Conservation (phyloP, 352 stramenopile species). For the Nothophytophthora sp. region DNA sequence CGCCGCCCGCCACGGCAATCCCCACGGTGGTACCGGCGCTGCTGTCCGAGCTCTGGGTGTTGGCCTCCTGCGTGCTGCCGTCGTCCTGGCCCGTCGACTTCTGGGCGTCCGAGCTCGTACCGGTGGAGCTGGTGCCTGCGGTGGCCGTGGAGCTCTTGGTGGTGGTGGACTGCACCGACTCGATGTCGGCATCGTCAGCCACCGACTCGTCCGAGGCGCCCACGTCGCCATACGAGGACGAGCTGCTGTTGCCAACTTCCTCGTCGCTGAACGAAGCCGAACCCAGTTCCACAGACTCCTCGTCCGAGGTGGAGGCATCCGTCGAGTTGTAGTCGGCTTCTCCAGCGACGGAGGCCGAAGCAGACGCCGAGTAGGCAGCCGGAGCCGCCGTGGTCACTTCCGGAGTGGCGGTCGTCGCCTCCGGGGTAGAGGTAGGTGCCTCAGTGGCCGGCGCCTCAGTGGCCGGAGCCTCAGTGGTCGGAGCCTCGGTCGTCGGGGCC, state of each 20-base stretch:
- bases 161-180: constrained; percentile 13
- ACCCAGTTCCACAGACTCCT: constrained; percentile 1
- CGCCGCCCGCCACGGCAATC: constrained; percentile 26
- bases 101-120: constrained; percentile 14
- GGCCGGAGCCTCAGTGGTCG: constrained; percentile 1
- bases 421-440: not conserved
- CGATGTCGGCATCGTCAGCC: constrained; percentile 10
- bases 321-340: constrained; percentile 18
- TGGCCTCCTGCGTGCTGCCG: constrained; percentile 26
- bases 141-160: constrained; percentile 11
- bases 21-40: constrained; percentile 14
- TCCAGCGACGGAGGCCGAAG: too few relatives aligned
- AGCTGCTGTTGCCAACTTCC: constrained; percentile 6
- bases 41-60: constrained; percentile 29
- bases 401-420: not conserved
- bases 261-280: constrained; percentile 7
- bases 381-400: constrained; percentile 3
- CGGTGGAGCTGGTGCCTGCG: constrained; percentile 6
- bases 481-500: constrained; percentile 5
- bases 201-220: constrained; percentile 14
- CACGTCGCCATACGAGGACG: constrained; percentile 3
- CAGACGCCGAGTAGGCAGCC: constrained; percentile 14
- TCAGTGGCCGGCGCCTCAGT: constrained; percentile 8
- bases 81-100: constrained; percentile 16
- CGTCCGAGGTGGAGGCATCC: constrained; percentile 1